Base-by-base conservation (phyloP, 2,329 filamentous ascomycete species). In the Colletotrichum brevisporum region DNA sequence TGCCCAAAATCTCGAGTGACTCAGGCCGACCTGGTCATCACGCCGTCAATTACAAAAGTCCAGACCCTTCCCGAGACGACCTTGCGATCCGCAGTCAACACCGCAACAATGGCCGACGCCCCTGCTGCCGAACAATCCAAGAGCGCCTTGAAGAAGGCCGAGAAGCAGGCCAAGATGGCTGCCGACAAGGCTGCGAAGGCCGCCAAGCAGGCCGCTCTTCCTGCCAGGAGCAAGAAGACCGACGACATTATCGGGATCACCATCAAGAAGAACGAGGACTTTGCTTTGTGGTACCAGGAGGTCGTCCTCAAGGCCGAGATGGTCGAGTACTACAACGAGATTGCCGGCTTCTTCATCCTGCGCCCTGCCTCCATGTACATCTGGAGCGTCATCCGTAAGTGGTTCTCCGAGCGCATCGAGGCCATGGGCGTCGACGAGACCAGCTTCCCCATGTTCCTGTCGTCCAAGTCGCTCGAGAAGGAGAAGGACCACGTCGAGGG, bases 401-500 rank as follows among this genome's bases (percentile, higher is more conserved):
- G 89, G 89, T 92, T 92, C 80, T 86, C 88, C 74, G 83, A 85
- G 74, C 89, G 90, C 75, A 99, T 98, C 79, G 95, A 97, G 86
- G 90, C 88, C 57, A 89, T 98, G 86, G 95, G 94, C 64, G 95
- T 98, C 64, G 93, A 96, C 81, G 97, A 99, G 85, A 93, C 94
- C 79, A 97, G 94, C 81, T 99, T 99, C 82, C 96, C 96, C 70
- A 92, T 99, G 81, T 99, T 98, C 83, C 89, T 99, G 73, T 97
- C 94, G 18, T 87, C 93, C 77, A 97, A 97, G 83, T 97, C 97
- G 48, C 84, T 99, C 72, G 88, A 90, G 78, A 89, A 89, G 79
- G 95, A 98, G 83, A 98, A 98, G 88, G 93, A 96, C 76, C 96
- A 99, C 81, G 93, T 99, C 71, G 95, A 99, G 82, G 96, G 96